phyloP scores from a whole-genome alignment of 768 basidiomycete species.

The Leccinum broughii region DNA sequence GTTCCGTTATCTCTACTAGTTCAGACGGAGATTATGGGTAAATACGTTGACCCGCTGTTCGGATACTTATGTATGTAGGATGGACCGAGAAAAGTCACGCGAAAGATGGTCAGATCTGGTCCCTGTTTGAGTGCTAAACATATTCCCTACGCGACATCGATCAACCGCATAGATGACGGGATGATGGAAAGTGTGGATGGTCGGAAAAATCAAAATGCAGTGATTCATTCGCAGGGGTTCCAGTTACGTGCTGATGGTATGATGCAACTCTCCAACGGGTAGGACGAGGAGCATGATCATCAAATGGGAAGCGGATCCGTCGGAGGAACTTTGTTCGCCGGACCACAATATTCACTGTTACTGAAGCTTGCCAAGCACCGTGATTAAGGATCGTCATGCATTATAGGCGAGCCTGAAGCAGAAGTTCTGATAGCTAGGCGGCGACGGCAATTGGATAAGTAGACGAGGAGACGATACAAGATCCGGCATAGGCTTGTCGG shows the following conservation, averaged over 20 bases:
- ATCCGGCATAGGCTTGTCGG: not conserved
- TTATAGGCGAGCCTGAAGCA: not conserved
- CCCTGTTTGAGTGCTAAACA: not conserved
- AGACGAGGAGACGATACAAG: not conserved
- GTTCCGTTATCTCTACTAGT: not conserved
- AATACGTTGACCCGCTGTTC: not conserved
- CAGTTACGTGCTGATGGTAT: too few species aligned
- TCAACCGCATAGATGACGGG: not conserved
- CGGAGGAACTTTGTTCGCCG: not conserved
- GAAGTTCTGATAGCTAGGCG: not conserved
- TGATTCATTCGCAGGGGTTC: too few species aligned
- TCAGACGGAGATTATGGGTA: not conserved
- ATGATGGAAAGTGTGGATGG: not conserved
- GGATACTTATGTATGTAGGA: not conserved
- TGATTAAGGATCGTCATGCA: too few species aligned
- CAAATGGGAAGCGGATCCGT: too few species aligned
- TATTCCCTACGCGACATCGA: not conserved
- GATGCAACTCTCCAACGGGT: too few species aligned
- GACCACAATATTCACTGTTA: too few species aligned
- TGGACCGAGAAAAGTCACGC: not conserved
- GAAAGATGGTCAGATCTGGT: not conserved
- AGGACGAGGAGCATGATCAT: too few species aligned
- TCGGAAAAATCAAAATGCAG: not conserved
- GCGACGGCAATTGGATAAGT: not conserved
- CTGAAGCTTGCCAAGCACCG: too few species aligned